A percentile compares a stretch with the other conserved stretches of the same genome.
These are phyloP conservation scores for Cardamine resedifolia DNA, from an alignment of 345 rosid genomes.

Conservation along the genomic window DNA sequence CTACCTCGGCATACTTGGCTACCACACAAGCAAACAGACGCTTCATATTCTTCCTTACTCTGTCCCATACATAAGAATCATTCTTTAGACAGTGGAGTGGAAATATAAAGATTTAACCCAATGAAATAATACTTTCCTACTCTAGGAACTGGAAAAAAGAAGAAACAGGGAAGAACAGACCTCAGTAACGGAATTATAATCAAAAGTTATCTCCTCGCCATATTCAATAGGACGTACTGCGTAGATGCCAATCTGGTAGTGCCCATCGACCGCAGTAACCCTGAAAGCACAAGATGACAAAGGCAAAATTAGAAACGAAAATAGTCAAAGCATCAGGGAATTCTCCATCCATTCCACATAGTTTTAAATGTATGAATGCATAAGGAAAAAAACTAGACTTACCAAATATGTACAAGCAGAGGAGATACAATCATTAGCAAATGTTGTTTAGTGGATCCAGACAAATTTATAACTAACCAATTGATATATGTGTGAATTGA, in stretches of 20 bases:
- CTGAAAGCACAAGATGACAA: conserved; percentile 44
- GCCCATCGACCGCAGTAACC: conserved; percentile 98
- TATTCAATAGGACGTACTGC: conserved; percentile 70
- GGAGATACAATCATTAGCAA: conserved; percentile 10
- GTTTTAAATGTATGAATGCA: not conserved
- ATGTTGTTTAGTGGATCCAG: conserved; percentile 17
- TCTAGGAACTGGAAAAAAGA: conserved; percentile 1
- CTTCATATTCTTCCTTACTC: conserved; percentile 99
- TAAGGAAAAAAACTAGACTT: conserved; percentile 5
- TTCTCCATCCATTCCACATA: conserved; percentile 15
- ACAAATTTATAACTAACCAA: not conserved
- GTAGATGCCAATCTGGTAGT: conserved; percentile 97
- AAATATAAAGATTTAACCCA: conserved; percentile 26
- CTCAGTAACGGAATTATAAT: conserved; percentile 99
- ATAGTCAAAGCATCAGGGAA: conserved; percentile 1
- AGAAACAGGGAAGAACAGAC: conserved; percentile 40
- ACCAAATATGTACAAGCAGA: conserved; percentile 8
- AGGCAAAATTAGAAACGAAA: not conserved
- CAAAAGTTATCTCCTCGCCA: conserved; percentile 98
- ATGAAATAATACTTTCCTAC: conserved; percentile 8
- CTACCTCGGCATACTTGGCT: conserved; percentile 99
- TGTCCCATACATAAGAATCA: conserved; percentile 42
- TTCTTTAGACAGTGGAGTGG: conserved; percentile 17
- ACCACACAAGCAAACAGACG: conserved; percentile 99
- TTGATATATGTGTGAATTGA: not conserved